A percentile compares a stretch with the other conserved stretches of the same genome.
Evolutionary conservation across 2,329 filamentous ascomycete species (phyloP).

Genomic region (Paramyrothecium sp.): DNA sequence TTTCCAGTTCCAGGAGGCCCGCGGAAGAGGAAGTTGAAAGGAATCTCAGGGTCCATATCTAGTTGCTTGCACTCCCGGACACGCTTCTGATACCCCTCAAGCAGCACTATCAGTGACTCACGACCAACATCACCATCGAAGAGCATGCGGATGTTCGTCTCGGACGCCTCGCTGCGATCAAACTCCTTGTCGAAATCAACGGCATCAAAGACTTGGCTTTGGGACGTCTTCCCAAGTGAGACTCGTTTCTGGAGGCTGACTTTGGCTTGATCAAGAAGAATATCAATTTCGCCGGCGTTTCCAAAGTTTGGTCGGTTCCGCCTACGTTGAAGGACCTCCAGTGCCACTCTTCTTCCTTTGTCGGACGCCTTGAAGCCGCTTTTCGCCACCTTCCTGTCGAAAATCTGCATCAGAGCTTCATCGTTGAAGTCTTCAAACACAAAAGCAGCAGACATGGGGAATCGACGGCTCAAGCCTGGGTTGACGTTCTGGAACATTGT

Average conservation of each 20-base stretch:
- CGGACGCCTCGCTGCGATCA: conserved; percentile 35
- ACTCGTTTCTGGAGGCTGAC: conserved; percentile 17
- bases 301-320: conserved; percentile 69
- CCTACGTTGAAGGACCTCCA: conserved; percentile 57
- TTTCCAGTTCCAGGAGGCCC: conserved; percentile 70
- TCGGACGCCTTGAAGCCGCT: conserved; percentile 52
- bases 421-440: conserved; percentile 67
- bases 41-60: conserved; percentile 42
- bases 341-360: conserved; percentile 49
- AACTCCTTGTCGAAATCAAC: conserved; percentile 72
- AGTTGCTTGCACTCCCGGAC: conserved; percentile 25
- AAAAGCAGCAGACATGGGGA: conserved; percentile 64
- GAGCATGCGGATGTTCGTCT: conserved; percentile 46
- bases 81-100: conserved; percentile 54
- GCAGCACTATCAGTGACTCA: conserved; percentile 48
- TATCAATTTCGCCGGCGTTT: conserved; percentile 73
- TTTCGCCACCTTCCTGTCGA: conserved; percentile 61
- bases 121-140: conserved; percentile 61
- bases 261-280: conserved; percentile 15
- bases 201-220: conserved; percentile 68
- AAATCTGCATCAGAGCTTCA: conserved; percentile 54
- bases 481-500: conserved; percentile 74
- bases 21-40: conserved; percentile 68
- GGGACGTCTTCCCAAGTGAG: conserved; percentile 14
- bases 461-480: conserved; percentile 65